Conservation (phyloP, 176 grass and related monocot genomes). For the Musa troglodytarum region DNA sequence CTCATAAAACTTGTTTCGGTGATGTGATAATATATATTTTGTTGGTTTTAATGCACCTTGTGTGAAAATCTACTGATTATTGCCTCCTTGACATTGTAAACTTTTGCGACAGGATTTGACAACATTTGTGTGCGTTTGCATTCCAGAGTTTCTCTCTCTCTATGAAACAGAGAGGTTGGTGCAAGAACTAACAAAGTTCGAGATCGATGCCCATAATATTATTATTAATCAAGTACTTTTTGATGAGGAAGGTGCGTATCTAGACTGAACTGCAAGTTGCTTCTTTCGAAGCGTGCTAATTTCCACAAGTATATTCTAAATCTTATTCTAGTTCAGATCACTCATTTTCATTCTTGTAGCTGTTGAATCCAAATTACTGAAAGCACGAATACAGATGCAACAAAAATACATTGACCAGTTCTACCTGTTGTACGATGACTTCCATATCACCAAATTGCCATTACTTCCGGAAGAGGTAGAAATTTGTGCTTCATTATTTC, state of each 20-base stretch:
- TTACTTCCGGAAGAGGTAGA: constrained; percentile 85
- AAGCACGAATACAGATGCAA: constrained; percentile 87
- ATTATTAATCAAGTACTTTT: constrained; percentile 98
- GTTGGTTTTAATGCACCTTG: no score
- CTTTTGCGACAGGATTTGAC: constrained; percentile 66
- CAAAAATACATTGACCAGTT: constrained; percentile 94
- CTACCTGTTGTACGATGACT: constrained; percentile 95
- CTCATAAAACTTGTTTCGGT: no score
- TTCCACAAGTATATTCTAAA: background rate
- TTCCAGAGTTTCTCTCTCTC: constrained; percentile 97
- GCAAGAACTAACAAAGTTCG: constrained; percentile 92
- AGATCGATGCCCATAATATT: constrained; percentile 97
- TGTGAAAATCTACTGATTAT: no score
- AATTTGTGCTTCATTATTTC: background rate
- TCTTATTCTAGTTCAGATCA: background rate
- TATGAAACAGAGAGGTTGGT: constrained; percentile 99
- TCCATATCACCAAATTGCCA: constrained; percentile 93
- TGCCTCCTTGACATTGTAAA: constrained; percentile 1
- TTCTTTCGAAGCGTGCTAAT: background rate
- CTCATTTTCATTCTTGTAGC: constrained; percentile 33
- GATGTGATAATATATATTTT: no score
- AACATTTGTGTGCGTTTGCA: constrained; percentile 97
- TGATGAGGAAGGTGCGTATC: constrained; percentile 71
- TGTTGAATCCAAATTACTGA: constrained; percentile 82
- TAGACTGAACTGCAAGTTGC: background rate